Percentiles rank a stretch among this genome's conserved stretches.
These are phyloP conservation scores for Miscanthus sacchariflorus DNA, from an alignment of 202 grass and related monocot genomes.

Conservation along the genomic window DNA sequence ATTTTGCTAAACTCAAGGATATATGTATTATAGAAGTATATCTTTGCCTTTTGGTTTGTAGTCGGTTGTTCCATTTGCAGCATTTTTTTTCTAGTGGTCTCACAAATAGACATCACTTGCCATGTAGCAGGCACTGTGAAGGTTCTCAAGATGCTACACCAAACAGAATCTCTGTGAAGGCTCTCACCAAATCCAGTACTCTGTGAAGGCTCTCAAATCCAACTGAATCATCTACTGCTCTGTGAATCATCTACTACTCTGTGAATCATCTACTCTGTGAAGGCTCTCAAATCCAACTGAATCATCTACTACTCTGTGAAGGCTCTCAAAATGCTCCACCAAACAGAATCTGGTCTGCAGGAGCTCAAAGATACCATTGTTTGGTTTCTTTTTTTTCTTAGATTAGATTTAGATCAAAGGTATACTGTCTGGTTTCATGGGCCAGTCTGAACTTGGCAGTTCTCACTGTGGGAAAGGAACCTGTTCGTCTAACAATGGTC, in stretches of 20 bases:
- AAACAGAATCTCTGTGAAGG: no score
- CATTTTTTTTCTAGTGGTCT: slow-evolving; percentile 57
- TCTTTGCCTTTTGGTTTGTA: slow-evolving; percentile 58
- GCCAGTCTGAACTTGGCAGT: slow-evolving; percentile 51
- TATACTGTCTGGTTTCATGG: slow-evolving; percentile 26
- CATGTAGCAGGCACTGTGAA: neutral
- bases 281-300: slow-evolving; percentile 54
- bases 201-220: no score
- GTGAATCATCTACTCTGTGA: no score
- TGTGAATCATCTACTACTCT: no score
- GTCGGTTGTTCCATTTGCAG: slow-evolving; percentile 48
- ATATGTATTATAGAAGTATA: slow-evolving; percentile 20
- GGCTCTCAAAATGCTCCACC: slow-evolving; percentile 51
- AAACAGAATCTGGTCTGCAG: slow-evolving; percentile 35
- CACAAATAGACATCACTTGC: slow-evolving; percentile 59
- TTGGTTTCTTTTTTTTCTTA: slow-evolving; percentile 32
- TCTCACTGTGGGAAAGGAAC: slow-evolving; percentile 37
- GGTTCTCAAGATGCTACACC: no score
- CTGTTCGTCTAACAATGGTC: slow-evolving; percentile 44
- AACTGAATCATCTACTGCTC: no score
- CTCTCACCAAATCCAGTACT: no score
- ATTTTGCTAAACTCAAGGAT: neutral
- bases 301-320: slow-evolving; percentile 55
- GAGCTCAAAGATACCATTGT: slow-evolving; percentile 40
- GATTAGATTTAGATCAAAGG: no score